These are phyloP conservation scores for Echium plantagineum DNA, from an alignment of 257 asterid genomes.

Conservation along the genomic window DNA sequence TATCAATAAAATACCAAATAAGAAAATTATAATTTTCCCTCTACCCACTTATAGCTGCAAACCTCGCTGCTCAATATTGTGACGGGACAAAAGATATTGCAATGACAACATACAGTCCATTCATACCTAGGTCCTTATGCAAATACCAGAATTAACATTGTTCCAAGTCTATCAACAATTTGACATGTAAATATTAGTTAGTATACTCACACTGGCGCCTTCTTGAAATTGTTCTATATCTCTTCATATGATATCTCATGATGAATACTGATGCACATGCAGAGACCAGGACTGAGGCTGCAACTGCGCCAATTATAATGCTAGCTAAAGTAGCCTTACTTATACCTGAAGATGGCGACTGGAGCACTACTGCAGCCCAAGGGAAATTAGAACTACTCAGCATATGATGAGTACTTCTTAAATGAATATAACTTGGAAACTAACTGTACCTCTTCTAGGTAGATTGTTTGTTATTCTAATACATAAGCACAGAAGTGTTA, in stretches of 20 bases:
- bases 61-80: too few species aligned
- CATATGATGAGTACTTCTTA: not conserved
- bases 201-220: slow-evolving; percentile 54
- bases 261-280: slow-evolving; percentile 52
- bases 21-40: too few species aligned
- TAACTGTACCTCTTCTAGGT: not conserved
- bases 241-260: slow-evolving; percentile 40
- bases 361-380: slow-evolving; percentile 32
- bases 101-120: too few species aligned
- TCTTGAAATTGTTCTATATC: slow-evolving; percentile 33
- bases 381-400: not conserved
- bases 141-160: too few species aligned
- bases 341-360: slow-evolving; percentile 40
- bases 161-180: too few species aligned
- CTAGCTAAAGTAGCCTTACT: slow-evolving; percentile 86
- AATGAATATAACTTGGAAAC: not conserved
- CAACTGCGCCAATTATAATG: slow-evolving; percentile 63
- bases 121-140: too few species aligned
- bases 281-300: slow-evolving; percentile 56
- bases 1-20: too few species aligned
- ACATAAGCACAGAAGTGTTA: too few species aligned
- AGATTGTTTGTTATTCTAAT: too few species aligned
- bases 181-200: not conserved
- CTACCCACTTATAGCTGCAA: too few species aligned
- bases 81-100: too few species aligned